Conservation (phyloP, 176 grass and related monocot species). For the Avena insularis region DNA sequence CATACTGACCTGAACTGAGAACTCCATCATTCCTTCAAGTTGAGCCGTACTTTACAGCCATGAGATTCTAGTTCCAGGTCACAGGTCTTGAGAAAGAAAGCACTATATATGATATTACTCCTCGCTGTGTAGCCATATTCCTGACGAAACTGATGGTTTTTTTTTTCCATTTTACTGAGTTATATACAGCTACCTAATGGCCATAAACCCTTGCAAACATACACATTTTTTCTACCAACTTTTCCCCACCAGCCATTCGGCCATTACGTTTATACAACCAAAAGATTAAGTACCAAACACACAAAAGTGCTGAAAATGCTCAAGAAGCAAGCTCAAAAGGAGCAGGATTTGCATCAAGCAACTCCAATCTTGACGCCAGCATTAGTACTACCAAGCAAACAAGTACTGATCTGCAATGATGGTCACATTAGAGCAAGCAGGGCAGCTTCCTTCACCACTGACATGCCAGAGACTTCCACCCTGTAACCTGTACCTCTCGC, state of each 20-base stretch:
- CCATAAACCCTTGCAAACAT: background rate
- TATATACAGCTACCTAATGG: background rate
- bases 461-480: slow-evolving; percentile 36
- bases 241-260: background rate
- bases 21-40: slow-evolving; percentile 29
- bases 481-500: background rate
- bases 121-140: background rate
- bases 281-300: background rate
- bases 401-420: slow-evolving; percentile 13
- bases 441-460: slow-evolving; percentile 26
- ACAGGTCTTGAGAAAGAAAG: background rate
- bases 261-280: background rate
- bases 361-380: slow-evolving; percentile 37
- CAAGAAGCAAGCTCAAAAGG: slow-evolving; percentile 31
- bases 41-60: slow-evolving; percentile 43
- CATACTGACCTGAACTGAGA: slow-evolving; percentile 19
- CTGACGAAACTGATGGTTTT: background rate
- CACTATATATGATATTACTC: background rate
- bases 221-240: background rate
- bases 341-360: background rate
- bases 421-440: background rate
- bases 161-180: background rate
- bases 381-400: slow-evolving; percentile 15
- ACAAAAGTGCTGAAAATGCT: background rate
- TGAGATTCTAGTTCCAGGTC: slow-evolving; percentile 36